Conservation (phyloP, 225 moss, liverwort and hornwort genomes). For the Bryum argenteum region DNA sequence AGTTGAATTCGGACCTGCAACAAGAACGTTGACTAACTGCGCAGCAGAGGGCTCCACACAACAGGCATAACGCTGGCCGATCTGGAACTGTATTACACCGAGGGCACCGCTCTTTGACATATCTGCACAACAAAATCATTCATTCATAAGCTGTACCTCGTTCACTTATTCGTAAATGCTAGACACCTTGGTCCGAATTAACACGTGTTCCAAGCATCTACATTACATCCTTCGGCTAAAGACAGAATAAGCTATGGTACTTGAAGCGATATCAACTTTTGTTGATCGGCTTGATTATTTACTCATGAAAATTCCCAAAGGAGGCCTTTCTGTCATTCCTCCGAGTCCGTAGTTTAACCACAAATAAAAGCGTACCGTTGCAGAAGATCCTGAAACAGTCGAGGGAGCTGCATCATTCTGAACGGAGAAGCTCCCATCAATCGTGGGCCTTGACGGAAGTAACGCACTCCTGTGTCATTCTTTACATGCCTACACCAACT, state of each 20-base stretch:
- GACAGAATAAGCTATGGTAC: not conserved
- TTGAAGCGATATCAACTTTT: too few relatives aligned
- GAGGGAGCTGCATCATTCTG: conserved; percentile 88
- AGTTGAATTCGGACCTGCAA: conserved; percentile 66
- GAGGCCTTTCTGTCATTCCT: too few relatives aligned
- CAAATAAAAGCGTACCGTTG: conserved; percentile 62
- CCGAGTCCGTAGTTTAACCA: too few relatives aligned
- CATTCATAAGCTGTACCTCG: not conserved
- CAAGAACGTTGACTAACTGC: conserved; percentile 59
- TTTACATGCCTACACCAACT: conserved; percentile 88
- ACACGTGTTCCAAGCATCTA: conserved; percentile 3
- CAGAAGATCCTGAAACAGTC: conserved; percentile 91
- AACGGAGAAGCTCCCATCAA: conserved; percentile 82
- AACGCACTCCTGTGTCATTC: conserved; percentile 59
- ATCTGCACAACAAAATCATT: conserved; percentile 54
- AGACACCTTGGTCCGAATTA: conserved; percentile 7
- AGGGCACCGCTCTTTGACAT: conserved; percentile 89
- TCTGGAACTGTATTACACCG: conserved; percentile 76
- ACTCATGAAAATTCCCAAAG: too few relatives aligned
- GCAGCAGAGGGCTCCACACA: conserved; percentile 93
- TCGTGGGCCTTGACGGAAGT: conserved; percentile 63
- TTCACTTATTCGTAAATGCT: conserved; percentile 6
- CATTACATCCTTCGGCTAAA: conserved; percentile 15
- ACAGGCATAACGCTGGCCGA: conserved; percentile 79
- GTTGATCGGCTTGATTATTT: too few relatives aligned